These are phyloP conservation scores for Vicia faba DNA, from an alignment of 306 rosid species.

Conservation along the genomic window DNA sequence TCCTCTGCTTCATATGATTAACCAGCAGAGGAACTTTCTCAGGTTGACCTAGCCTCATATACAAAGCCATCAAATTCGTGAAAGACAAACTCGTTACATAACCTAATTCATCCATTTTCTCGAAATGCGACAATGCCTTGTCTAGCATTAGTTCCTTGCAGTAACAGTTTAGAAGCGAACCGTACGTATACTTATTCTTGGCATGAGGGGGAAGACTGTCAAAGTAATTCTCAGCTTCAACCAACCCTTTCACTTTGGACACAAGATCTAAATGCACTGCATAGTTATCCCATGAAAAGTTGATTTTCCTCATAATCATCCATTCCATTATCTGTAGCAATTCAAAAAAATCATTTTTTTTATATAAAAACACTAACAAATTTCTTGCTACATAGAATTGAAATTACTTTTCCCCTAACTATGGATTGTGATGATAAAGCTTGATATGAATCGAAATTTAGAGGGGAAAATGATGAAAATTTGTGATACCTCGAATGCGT, in stretches of 20 bases:
- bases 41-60: slow-evolving; percentile 64
- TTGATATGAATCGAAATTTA: neutral
- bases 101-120: slow-evolving; percentile 54
- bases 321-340: slow-evolving; percentile 77
- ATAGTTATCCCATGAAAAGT: slow-evolving; percentile 50
- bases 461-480: neutral
- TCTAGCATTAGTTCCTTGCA: slow-evolving; percentile 64
- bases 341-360: neutral
- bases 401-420: neutral
- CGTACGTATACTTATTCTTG: slow-evolving; percentile 60
- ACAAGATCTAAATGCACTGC: slow-evolving; percentile 69
- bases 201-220: slow-evolving; percentile 44
- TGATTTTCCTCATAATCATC: slow-evolving; percentile 70
- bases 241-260: slow-evolving; percentile 60
- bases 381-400: neutral
- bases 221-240: slow-evolving; percentile 74
- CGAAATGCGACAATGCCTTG: slow-evolving; percentile 60
- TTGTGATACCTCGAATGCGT: slow-evolving; percentile 69
- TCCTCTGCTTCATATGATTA: slow-evolving; percentile 62
- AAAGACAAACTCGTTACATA: slow-evolving; percentile 51
- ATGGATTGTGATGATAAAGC: slow-evolving; percentile 8
- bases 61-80: slow-evolving; percentile 64
- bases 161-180: slow-evolving; percentile 73
- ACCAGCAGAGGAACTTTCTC: slow-evolving; percentile 56
- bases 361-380: neutral